Percentiles rank a stretch among this genome's conserved stretches.
These are phyloP conservation scores for Nemania sp. DNA, from an alignment of 2,329 filamentous ascomycete species.

Conservation along the genomic window DNA sequence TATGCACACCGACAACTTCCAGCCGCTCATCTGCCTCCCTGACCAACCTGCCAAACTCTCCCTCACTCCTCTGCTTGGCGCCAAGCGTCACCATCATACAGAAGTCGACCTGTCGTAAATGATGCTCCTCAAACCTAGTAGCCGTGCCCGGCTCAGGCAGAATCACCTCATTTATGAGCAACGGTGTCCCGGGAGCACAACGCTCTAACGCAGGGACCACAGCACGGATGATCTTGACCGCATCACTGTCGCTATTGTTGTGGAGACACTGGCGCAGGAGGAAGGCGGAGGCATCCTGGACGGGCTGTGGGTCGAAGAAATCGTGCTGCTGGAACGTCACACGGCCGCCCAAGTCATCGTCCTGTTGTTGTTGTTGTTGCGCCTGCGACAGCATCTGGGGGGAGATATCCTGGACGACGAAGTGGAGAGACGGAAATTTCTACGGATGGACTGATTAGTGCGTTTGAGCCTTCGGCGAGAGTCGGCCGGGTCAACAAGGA, in stretches of 20 bases:
- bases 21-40: constrained; percentile 44
- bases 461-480: neutral
- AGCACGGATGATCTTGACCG: constrained; percentile 26
- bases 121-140: constrained; percentile 42
- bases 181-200: constrained; percentile 42
- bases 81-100: constrained; percentile 47
- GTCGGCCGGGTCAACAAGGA: neutral
- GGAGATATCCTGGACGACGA: constrained; percentile 34
- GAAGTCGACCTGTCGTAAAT: constrained; percentile 50
- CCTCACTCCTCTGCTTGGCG: constrained; percentile 45
- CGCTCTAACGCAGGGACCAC: constrained; percentile 37
- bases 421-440: constrained; percentile 32
- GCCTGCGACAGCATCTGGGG: constrained; percentile 18
- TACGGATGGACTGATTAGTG: neutral
- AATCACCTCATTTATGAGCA: constrained; percentile 52
- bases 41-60: constrained; percentile 41
- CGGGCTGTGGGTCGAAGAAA: constrained; percentile 34
- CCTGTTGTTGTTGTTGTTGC: neutral
- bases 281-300: constrained; percentile 22
- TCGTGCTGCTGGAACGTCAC: constrained; percentile 32
- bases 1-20: constrained; percentile 26
- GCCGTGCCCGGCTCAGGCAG: constrained; percentile 45
- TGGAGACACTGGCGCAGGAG: constrained; percentile 33
- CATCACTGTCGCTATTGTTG: constrained; percentile 31
- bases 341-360: constrained; percentile 22